These are phyloP conservation scores for Ceratobasidium theobromae DNA, from an alignment of 1,284 basidiomycete genomes.

Conservation along the genomic window DNA sequence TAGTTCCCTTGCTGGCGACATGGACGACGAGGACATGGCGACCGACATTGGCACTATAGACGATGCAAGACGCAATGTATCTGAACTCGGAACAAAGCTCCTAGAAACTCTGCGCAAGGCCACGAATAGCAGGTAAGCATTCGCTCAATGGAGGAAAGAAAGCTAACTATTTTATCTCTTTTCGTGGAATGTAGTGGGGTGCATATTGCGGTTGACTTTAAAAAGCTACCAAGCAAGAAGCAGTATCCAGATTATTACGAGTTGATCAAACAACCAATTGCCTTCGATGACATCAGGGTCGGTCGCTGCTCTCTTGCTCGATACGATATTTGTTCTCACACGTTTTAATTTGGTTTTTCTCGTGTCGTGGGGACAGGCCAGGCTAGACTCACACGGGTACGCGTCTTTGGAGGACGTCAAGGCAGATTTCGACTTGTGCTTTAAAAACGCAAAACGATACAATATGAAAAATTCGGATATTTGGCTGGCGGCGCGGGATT, in stretches of 20 bases:
- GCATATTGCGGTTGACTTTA: conserved; percentile 68
- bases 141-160: conserved; percentile 36
- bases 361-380: conserved; percentile 45
- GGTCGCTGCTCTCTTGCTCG: conserved; percentile 28
- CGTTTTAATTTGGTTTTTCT: too few species aligned
- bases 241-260: conserved; percentile 90
- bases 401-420: conserved; percentile 68
- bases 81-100: conserved; percentile 62
- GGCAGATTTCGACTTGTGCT: conserved; percentile 82
- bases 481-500: conserved; percentile 76
- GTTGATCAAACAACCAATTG: conserved; percentile 73
- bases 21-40: not conserved
- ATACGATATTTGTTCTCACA: not conserved
- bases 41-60: not conserved
- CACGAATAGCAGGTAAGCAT: conserved; percentile 78
- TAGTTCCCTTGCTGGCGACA: conserved; percentile 7
- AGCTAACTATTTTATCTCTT: not conserved
- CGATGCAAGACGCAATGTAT: conserved; percentile 46
- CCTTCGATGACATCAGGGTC: conserved; percentile 82
- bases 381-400: conserved; percentile 68
- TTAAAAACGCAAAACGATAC: conserved; percentile 87
- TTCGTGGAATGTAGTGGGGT: conserved; percentile 53
- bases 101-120: conserved; percentile 73
- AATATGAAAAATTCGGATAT: conserved; percentile 86
- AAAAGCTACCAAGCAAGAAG: conserved; percentile 72